Base-by-base conservation (phyloP, 495 filamentous ascomycete genomes). In the Gamarada debralockiae region DNA sequence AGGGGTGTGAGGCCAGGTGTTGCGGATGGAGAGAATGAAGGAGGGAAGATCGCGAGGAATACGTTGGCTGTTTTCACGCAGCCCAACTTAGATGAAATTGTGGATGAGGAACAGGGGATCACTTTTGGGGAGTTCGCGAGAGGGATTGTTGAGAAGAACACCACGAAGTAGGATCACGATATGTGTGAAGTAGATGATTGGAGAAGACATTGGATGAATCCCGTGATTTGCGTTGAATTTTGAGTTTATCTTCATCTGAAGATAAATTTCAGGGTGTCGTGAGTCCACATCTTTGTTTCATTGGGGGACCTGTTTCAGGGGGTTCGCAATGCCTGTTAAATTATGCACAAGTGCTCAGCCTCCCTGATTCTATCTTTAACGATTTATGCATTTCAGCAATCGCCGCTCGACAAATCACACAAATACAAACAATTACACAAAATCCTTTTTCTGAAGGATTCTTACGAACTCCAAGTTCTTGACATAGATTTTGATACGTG, bases 41-140 rank as follows among this genome's bases (percentile, higher is more conserved):
- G 50, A 13, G 41, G 46, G 13, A 69, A 72, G 39, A 78, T 95
- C 53, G 91, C 92, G 38, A 75, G 93, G 56, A 97, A 97, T 73
- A 98, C 93, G 44, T 71, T 98, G 51, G 93, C 93, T 4, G 90
- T 98, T 24, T 98, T 98, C 67, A 98, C 93, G 41, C 93, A 98
- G 75, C 93, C 93, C 36, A 95, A 96, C 73, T 67, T 98, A 41
- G 85, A 80, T 47, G 93, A 96, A 59, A 81, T 85, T 72, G 89
- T 98, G 14, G 87, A 90, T 66, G 71, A 73, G 45, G 77, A 84
- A 62, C 72, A 76, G 56, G 83, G 86, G 21, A 77, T 83, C 43
- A 84, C 73, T 37, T 97, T 97, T 77, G 93, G 86, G 24, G 81
- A 87, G 61, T 95, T 97, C 78, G 90, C 90, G 17, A 84, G 81